phyloP scores from a whole-genome alignment of 2,329 filamentous ascomycete genomes.

The Leptographium galeiforme region DNA sequence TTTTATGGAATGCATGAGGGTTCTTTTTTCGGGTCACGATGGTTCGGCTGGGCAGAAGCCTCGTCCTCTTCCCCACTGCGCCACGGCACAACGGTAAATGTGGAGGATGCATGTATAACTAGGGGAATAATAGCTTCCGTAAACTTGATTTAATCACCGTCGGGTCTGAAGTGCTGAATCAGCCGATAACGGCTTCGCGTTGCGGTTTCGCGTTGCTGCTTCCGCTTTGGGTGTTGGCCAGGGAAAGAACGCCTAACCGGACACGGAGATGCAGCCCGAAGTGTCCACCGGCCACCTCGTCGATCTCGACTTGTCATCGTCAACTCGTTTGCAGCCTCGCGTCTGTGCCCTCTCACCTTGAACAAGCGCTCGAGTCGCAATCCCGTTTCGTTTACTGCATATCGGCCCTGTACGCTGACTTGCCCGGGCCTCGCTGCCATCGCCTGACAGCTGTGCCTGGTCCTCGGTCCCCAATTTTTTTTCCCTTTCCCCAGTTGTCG shows the following conservation, averaged over 20 bases:
- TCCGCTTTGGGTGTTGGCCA: too few species aligned
- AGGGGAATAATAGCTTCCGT: neutral
- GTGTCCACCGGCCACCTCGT: too few species aligned
- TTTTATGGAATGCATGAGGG: slow-evolving; percentile 11
- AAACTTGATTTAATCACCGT: too few species aligned
- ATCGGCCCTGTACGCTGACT: neutral
- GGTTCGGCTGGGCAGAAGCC: slow-evolving; percentile 2
- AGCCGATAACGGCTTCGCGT: too few species aligned
- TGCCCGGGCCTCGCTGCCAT: neutral
- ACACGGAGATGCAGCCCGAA: too few species aligned
- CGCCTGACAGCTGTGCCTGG: neutral
- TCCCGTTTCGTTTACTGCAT: neutral
- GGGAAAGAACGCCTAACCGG: too few species aligned
- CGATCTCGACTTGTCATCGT: too few species aligned
- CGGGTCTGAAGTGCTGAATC: too few species aligned
- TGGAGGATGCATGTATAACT: neutral
- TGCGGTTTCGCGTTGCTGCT: too few species aligned
- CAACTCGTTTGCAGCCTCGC: too few species aligned
- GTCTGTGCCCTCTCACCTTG: too few species aligned
- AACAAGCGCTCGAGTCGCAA: neutral
- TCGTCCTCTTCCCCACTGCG: neutral
- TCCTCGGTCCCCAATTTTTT: neutral
- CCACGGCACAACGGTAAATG: neutral
- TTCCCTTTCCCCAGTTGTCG: neutral
- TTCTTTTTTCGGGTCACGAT: slow-evolving; percentile 9